Percentiles rank a stretch among this genome's conserved stretches.
These are phyloP conservation scores for Ophiostoma angusticollis DNA, from an alignment of 2,329 filamentous ascomycete genomes.

Conservation along the genomic window DNA sequence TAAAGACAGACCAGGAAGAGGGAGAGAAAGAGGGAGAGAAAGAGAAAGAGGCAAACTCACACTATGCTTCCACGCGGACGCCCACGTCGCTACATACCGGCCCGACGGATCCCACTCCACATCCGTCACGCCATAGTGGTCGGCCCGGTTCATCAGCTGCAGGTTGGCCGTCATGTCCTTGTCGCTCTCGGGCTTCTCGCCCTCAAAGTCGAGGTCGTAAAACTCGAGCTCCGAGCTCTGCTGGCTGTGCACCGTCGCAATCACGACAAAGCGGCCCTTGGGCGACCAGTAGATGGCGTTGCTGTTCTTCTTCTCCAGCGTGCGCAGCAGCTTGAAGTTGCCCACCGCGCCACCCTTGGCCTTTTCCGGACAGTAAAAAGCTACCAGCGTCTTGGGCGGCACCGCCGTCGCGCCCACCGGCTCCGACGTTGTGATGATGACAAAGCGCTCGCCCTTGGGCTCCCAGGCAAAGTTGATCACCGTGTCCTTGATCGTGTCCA, in stretches of 20 bases:
- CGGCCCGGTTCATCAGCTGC: slow-evolving; percentile 82
- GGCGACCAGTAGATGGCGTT: slow-evolving; percentile 99
- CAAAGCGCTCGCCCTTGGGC: slow-evolving; percentile 92
- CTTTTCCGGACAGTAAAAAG: slow-evolving; percentile 97
- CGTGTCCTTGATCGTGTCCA: slow-evolving; percentile 94
- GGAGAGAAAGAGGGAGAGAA: not conserved
- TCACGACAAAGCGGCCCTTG: slow-evolving; percentile 83
- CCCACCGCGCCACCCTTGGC: slow-evolving; percentile 66
- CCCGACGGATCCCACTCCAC: slow-evolving; percentile 97
- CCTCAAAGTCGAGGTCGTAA: slow-evolving; percentile 95
- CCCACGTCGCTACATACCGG: slow-evolving; percentile 85
- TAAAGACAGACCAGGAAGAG: not conserved
- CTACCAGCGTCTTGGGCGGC: slow-evolving; percentile 82
- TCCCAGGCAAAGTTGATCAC: slow-evolving; percentile 99
- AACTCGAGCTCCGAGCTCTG: slow-evolving; percentile 95
- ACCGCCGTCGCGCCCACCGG: slow-evolving; percentile 65
- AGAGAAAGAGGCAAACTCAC: slow-evolving; percentile 42
- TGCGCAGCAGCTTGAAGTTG: slow-evolving; percentile 93
- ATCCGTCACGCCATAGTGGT: slow-evolving; percentile 96
- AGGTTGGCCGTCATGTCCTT: slow-evolving; percentile 93
- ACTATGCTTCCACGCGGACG: slow-evolving; percentile 88
- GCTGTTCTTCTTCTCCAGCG: slow-evolving; percentile 97
- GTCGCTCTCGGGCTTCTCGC: slow-evolving; percentile 83
- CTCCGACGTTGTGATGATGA: slow-evolving; percentile 91
- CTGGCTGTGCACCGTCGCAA: slow-evolving; percentile 84